Percentiles rank a stretch among this genome's conserved stretches.
Evolutionary conservation across 164 flowering plant genomes (phyloP).

Genomic region (Cinnamomum chago): DNA sequence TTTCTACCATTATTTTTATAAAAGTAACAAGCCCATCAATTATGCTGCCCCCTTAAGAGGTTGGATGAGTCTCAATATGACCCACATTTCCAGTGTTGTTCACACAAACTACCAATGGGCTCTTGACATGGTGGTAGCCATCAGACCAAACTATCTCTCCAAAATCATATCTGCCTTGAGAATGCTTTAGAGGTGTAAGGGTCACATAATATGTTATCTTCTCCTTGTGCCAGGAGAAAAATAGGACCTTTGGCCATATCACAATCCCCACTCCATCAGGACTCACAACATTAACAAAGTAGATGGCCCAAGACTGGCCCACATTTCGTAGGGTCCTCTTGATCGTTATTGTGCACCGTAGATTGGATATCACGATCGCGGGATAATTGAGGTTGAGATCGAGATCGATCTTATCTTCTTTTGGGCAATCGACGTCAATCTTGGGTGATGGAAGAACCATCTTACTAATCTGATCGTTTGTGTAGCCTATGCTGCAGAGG

Average conservation of each 20-base stretch:
- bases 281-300: slow-evolving; percentile 29
- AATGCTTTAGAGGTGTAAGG: slow-evolving; percentile 39
- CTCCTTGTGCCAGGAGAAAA: slow-evolving; percentile 27
- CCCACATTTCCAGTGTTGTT: slow-evolving; percentile 17
- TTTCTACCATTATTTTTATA: too few relatives aligned
- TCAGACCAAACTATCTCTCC: slow-evolving; percentile 66
- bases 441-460: slow-evolving; percentile 22
- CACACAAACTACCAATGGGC: slow-evolving; percentile 51
- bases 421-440: slow-evolving; percentile 22
- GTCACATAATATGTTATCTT: slow-evolving; percentile 51
- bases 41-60: neutral
- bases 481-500: slow-evolving; percentile 61
- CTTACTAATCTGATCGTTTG: slow-evolving; percentile 27
- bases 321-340: slow-evolving; percentile 53
- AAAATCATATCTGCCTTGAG: slow-evolving; percentile 57
- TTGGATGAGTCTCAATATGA: neutral
- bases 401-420: neutral
- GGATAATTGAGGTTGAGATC: slow-evolving; percentile 51
- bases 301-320: slow-evolving; percentile 28
- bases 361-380: slow-evolving; percentile 46
- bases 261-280: slow-evolving; percentile 57
- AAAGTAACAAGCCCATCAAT: too few relatives aligned
- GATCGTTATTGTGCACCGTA: slow-evolving; percentile 33
- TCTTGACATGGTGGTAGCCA: slow-evolving; percentile 49
- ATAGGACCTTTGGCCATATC: slow-evolving; percentile 50